Conservation (phyloP, 2,329 filamentous ascomycete species). For the Pestalotiopsis sp. region DNA sequence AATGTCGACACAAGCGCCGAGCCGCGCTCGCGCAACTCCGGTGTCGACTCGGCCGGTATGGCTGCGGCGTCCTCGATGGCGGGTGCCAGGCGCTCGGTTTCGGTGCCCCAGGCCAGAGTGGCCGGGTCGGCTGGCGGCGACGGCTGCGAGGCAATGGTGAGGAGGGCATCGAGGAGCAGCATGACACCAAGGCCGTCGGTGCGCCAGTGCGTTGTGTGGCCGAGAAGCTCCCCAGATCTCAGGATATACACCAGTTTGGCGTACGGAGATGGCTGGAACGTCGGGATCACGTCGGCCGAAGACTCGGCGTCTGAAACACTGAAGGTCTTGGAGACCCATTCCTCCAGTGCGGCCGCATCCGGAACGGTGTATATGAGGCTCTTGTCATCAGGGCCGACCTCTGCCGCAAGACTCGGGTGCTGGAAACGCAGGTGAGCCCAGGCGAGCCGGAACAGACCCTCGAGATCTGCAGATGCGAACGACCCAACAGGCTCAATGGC, state of each 20-base stretch:
- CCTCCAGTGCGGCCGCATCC: slow-evolving; percentile 18
- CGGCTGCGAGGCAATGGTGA: slow-evolving; percentile 20
- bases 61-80: too few relatives aligned
- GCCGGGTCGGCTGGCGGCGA: slow-evolving; percentile 21
- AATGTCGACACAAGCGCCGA: too few relatives aligned
- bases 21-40: too few relatives aligned
- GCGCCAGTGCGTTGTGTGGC: slow-evolving; percentile 31
- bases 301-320: slow-evolving; percentile 19
- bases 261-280: slow-evolving; percentile 21
- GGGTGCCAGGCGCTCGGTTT: slow-evolving; percentile 10
- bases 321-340: slow-evolving; percentile 23
- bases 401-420: slow-evolving; percentile 22
- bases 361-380: slow-evolving; percentile 22
- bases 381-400: slow-evolving; percentile 17
- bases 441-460: slow-evolving; percentile 19
- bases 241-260: slow-evolving; percentile 24
- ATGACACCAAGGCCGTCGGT: slow-evolving; percentile 29
- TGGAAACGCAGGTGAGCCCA: slow-evolving; percentile 23
- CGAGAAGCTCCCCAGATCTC: slow-evolving; percentile 17
- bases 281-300: slow-evolving; percentile 22
- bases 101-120: slow-evolving; percentile 29
- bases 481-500: slow-evolving; percentile 23
- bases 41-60: too few relatives aligned
- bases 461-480: slow-evolving; percentile 19
- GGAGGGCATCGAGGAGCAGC: slow-evolving; percentile 27